Conservation (phyloP, 2,329 filamentous ascomycete genomes). For the Trichoderma brevicompactum region DNA sequence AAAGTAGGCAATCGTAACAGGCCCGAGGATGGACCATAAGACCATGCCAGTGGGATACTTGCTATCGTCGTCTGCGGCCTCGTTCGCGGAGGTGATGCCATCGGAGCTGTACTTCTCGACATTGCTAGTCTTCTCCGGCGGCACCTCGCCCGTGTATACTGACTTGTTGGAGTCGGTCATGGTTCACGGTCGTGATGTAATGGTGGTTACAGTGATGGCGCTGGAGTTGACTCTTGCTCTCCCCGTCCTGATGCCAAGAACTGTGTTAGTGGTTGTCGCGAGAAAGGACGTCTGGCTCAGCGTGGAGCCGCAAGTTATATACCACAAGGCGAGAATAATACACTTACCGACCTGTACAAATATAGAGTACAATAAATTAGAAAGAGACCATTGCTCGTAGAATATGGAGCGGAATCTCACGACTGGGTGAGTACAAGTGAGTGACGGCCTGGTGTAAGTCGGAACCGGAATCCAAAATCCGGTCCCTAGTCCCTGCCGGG, state of each 20-base stretch:
- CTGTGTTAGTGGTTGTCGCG: not conserved
- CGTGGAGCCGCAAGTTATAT: not conserved
- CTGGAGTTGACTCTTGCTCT: not conserved
- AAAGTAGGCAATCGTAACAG: constrained; percentile 25
- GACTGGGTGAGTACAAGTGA: not conserved
- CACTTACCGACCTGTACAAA: not conserved
- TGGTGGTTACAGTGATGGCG: not conserved
- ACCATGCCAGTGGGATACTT: not conserved
- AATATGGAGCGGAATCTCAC: not conserved
- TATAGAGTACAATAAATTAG: not conserved
- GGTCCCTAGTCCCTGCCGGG: not conserved
- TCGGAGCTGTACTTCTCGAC: constrained; percentile 1
- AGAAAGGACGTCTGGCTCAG: not conserved
- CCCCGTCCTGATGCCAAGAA: not conserved
- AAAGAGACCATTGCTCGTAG: not conserved
- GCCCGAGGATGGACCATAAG: not conserved
- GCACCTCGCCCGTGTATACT: not conserved
- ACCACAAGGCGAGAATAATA: not conserved
- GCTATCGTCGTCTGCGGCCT: not conserved
- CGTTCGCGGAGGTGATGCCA: not conserved
- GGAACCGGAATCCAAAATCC: constrained; percentile 4
- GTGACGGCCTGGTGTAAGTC: not conserved
- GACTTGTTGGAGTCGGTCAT: not conserved
- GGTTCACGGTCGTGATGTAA: not conserved
- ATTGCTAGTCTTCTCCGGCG: not conserved